phyloP scores from a whole-genome alignment of 148 eudicot genomes.

The Salicornia ramosissima region DNA sequence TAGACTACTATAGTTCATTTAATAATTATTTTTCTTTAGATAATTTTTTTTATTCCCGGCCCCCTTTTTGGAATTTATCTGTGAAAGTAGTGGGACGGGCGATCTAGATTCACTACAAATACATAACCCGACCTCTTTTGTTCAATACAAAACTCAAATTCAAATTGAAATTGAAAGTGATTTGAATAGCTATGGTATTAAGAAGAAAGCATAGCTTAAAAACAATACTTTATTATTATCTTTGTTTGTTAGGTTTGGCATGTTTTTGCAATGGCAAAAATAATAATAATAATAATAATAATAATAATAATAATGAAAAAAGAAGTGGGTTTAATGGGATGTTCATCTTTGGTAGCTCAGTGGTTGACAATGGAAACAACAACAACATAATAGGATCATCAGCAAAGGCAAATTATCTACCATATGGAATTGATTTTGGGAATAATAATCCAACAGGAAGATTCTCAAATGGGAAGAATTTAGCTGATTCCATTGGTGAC shows the following conservation, averaged over 20 bases:
- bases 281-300: background rate
- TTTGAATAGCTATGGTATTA: background rate
- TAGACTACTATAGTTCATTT: too few species aligned
- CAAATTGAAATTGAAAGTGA: background rate
- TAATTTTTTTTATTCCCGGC: too few species aligned
- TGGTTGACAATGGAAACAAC: conserved; percentile 40
- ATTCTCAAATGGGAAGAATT: conserved; percentile 32
- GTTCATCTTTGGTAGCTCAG: conserved; percentile 38
- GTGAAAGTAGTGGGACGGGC: too few species aligned
- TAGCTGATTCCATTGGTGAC: conserved; percentile 25
- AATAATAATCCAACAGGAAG: conserved; percentile 23
- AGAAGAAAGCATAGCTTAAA: background rate
- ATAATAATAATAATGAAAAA: too few species aligned
- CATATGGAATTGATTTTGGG: conserved; percentile 39
- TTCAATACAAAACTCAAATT: too few species aligned
- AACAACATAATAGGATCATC: conserved; percentile 8
- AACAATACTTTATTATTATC: background rate
- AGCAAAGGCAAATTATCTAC: conserved; percentile 30
- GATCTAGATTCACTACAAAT: too few species aligned
- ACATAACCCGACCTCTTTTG: too few species aligned
- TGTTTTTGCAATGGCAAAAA: conserved; percentile 5
- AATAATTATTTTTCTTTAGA: too few species aligned
- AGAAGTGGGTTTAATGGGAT: conserved; percentile 21
- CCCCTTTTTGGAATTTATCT: too few species aligned
- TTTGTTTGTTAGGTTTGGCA: background rate